Base-by-base conservation (phyloP, 164 flowering plant species). In the Chloranthus sessilifolius region DNA sequence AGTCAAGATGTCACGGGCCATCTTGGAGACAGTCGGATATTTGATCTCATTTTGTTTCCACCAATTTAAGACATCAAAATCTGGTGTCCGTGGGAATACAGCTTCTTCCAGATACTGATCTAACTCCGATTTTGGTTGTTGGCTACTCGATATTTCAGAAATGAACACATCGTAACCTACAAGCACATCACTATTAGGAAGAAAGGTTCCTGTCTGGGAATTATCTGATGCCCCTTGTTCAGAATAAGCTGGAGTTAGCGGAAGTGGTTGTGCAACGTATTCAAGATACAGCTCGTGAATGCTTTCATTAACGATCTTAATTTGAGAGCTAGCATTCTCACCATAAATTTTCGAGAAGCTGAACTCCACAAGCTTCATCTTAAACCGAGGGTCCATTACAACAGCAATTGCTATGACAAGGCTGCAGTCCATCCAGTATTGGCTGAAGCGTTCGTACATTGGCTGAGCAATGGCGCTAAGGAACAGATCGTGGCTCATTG, bases 31-130 rank as follows among this genome's bases (percentile, higher is more conserved):
- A 2, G 78, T 82, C 0, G 99, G 99, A 61, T 78, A 88, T 70
- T 82, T 88, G 33, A 71, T 43, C 46, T 72, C 71, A 70, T 88
- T 86, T 22, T 75, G 65, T 45, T 78, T 82, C 99, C 99, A 92
- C 99, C 99, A 92, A 12, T 78, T 76, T 22, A 86, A 56, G 15
- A 92, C 74, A 46, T 92, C 85, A 54, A 92, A 81, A 0, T 86
- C 91, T 12, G 62, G 88, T 1, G 70, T 71, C 24, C 89, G 67
- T 2, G 96, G 95, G 37, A 83, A 34, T 44, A 88, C 52, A 7
- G 90, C 67, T 68, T 92, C 98, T 20, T 85, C 95, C 59, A 92
- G 52, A 50, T 92, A 92, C 71, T 77, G 86, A 49, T 88, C 98
- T 57, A 92, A 34, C 72, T 92, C 99, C 0, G 97, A 77, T 57